Base-by-base conservation (phyloP, 345 rosid species). In the Populus ilicifolia region DNA sequence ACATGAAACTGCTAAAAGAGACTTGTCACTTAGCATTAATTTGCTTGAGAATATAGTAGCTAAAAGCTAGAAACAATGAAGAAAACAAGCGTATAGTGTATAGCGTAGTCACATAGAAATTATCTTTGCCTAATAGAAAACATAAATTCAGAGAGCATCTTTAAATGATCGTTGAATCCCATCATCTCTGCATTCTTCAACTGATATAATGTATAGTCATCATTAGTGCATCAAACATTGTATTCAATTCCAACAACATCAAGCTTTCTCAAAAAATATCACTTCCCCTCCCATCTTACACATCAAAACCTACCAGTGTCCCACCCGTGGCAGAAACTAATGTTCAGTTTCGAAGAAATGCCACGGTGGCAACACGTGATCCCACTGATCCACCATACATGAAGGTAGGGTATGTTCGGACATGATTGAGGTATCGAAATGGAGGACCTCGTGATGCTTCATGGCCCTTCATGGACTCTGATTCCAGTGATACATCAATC, bases 311-410 rank as follows among this genome's bases (percentile, higher is more conserved):
- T 25, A 50, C 25, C 2, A 20, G 59, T 9, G 7, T 2, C 30
- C 71, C 71, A 46, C 66, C 65, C 41, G 39, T 13, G 35, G 29
- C 17, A 48, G 30, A 59, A 6, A 46, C 73, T 23, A 36, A 43
- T 21, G 70, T 75, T 88, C 85, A 93, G 81, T 81, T 87, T 77
- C 93, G 88, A 56, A 88, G 87, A 78, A 96, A 92, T 8, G 98
- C 99, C 70, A 92, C 98, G 0, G 97, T 96, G 39, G 99, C 94
- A 65, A 93, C 98, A 67, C 97, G 96, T 3, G 98, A 91, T 78
- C 99, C 98, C 8, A 87, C 89, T 4, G 88, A 79, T 33, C 98
- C 99, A 52, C 97, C 97, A 74, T 94, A 92, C 90, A 85, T 90
- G 87, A 92, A 94, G 16, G 97, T 92, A 0, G 98, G 99, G 82